Base-by-base conservation (phyloP, 139 green algal species). In the Pseudopediastrum boryanum region DNA sequence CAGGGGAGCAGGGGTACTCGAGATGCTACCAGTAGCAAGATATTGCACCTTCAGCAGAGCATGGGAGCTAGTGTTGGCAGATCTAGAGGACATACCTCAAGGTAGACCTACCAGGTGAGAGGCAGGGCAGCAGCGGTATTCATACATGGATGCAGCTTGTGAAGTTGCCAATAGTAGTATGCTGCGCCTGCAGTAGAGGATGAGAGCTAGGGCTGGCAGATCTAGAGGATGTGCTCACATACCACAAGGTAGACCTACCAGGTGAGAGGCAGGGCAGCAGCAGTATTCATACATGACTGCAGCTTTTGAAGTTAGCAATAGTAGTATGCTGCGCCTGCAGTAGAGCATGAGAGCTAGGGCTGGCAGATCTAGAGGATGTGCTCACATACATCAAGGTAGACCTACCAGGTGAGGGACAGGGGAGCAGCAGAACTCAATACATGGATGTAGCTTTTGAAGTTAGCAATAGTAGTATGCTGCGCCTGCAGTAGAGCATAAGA, bases 21-120 rank as follows among this genome's bases (percentile, higher is more conserved):
- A 16, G 16, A 27, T 16, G 48, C 16, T 16, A 19, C 16, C 48
- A 19, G 48, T 16, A 16, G 48, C 48, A 19, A 19, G 19, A 58
- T 19, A 16, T 27, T 16, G 48, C 16, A 19, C 48, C 48, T 19
- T 19, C 48, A 16, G 48, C 19, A 27, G 16, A 16, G 16, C 16
- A 16, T 19, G 16, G 48, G 19, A 58, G 74, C 63, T 90, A 36
- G 58, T 39, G 25, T 81, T 92, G 80, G 21, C 67, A 2, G 90
- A 95, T 71, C 83, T 95, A 81, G 91, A 95, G 83, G 80, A 87
- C 82, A 19, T 86, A 86, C 51, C 79, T 95, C 29, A 89, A 89
- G 70, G 61, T 86, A 25, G 80, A 90, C 2, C 78, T 94, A n/a
- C 81, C 87, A 38, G 67, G 75, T 82, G 59, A n/a, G 52, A 58